phyloP scores from a whole-genome alignment of 2,329 filamentous ascomycete genomes.

The Colletotrichum sp. region DNA sequence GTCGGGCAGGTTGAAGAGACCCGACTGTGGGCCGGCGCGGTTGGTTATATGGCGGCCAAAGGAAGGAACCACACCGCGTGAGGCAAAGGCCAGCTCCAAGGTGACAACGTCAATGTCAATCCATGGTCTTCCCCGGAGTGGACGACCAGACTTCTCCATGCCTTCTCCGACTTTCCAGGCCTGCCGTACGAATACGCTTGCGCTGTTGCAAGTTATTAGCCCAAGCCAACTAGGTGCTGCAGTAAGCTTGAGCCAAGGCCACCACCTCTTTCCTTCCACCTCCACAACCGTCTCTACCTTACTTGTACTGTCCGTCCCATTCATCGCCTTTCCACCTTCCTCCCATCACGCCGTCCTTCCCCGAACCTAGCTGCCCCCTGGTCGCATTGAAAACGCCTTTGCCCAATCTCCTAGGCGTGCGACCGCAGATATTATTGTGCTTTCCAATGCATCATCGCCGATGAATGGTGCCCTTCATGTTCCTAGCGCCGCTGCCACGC shows the following conservation, averaged over 20 bases:
- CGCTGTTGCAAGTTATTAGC: not conserved
- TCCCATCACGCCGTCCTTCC: not conserved
- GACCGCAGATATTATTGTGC: not conserved
- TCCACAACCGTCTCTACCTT: not conserved
- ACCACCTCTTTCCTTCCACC: not conserved
- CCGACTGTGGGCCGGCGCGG: not conserved
- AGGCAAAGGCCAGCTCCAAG: not conserved
- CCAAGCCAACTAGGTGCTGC: not conserved
- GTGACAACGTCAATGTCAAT: slow-evolving; percentile 3
- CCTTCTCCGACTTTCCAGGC: not conserved
- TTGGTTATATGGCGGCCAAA: slow-evolving; percentile 1
- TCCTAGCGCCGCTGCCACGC: slow-evolving; percentile 13
- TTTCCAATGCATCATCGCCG: slow-evolving; percentile 12
- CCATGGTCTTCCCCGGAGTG: slow-evolving; percentile 4
- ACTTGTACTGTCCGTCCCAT: not conserved
- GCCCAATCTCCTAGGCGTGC: not conserved
- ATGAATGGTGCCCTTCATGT: not conserved
- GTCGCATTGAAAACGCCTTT: not conserved
- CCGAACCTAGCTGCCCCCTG: not conserved
- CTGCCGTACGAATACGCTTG: not conserved
- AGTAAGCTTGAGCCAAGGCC: not conserved
- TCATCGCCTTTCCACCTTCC: not conserved
- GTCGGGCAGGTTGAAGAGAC: not conserved
- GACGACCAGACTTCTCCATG: not conserved
- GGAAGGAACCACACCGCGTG: not conserved